phyloP scores from a whole-genome alignment of 2,329 filamentous ascomycete species.

The Sclerotinia trifoliorum region DNA sequence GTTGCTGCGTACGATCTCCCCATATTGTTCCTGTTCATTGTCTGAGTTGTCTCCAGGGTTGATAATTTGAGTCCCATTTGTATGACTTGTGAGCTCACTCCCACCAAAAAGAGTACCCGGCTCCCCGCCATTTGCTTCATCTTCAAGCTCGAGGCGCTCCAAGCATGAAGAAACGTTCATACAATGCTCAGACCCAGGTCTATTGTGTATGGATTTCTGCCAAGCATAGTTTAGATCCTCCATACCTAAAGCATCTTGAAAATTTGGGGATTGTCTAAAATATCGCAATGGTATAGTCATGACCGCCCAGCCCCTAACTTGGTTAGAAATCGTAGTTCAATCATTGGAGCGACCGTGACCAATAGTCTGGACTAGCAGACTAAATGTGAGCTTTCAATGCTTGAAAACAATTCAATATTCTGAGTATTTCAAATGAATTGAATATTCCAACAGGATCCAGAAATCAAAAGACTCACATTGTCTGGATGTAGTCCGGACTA shows the following conservation, averaged over 20 bases:
- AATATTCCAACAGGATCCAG: background rate
- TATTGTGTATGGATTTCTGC: background rate
- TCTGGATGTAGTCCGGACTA: background rate
- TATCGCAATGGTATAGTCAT: constrained; percentile 30
- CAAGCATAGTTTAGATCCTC: background rate
- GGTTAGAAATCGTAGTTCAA: background rate
- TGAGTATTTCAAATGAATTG: background rate
- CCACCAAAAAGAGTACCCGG: no score
- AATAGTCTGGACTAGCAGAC: background rate
- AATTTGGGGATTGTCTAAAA: constrained; percentile 27
- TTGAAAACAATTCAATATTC: background rate
- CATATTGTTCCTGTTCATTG: background rate
- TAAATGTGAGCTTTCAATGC: background rate
- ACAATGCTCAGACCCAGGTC: background rate
- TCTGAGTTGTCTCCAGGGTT: background rate
- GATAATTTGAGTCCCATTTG: background rate
- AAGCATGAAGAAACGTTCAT: constrained; percentile 2
- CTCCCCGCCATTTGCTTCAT: background rate
- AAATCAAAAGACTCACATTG: background rate
- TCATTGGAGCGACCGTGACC: background rate
- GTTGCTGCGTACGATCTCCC: background rate
- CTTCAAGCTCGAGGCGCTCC: background rate
- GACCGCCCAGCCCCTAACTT: constrained; percentile 35
- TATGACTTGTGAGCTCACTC: background rate
- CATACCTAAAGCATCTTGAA: constrained; percentile 25